Conservation (phyloP, 352 stramenopile genomes). For the Thraustochytrium striatum region DNA sequence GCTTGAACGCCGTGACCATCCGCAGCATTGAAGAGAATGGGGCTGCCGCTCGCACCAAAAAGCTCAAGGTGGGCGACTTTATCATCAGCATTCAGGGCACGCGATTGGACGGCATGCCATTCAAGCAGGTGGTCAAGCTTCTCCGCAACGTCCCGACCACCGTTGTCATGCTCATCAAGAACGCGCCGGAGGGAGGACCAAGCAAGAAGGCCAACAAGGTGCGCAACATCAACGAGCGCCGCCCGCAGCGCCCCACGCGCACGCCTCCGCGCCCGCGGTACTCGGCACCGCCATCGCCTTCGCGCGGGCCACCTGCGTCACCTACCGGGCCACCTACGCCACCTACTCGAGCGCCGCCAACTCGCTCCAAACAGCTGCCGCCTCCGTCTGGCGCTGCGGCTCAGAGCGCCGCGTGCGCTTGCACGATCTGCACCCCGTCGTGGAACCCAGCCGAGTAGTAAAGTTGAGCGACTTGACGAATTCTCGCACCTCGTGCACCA, state of each 20-base stretch:
- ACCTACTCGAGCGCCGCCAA: too few relatives aligned
- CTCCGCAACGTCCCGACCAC: constrained; percentile 30
- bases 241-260: too few relatives aligned
- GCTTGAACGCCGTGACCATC: constrained; percentile 40
- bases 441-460: constrained; percentile 38
- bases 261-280: too few relatives aligned
- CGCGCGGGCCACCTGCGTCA: too few relatives aligned
- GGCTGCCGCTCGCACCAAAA: constrained; percentile 24
- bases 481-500: constrained; percentile 46
- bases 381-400: too few relatives aligned
- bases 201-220: neutral
- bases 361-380: too few relatives aligned
- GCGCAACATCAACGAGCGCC: neutral
- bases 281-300: too few relatives aligned
- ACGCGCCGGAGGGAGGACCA: neutral
- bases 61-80: constrained; percentile 41
- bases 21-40: constrained; percentile 42
- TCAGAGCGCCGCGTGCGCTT: neutral
- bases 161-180: constrained; percentile 35
- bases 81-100: constrained; percentile 45
- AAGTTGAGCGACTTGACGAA: constrained; percentile 51
- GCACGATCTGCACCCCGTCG: constrained; percentile 28
- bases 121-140: constrained; percentile 46
- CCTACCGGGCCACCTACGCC: too few relatives aligned
- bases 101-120: constrained; percentile 38